Percentiles rank a stretch among this genome's conserved stretches.
phyloP scores from a whole-genome alignment of 352 stramenopile genomes.

The Stephanocyclus meneghinianus region DNA sequence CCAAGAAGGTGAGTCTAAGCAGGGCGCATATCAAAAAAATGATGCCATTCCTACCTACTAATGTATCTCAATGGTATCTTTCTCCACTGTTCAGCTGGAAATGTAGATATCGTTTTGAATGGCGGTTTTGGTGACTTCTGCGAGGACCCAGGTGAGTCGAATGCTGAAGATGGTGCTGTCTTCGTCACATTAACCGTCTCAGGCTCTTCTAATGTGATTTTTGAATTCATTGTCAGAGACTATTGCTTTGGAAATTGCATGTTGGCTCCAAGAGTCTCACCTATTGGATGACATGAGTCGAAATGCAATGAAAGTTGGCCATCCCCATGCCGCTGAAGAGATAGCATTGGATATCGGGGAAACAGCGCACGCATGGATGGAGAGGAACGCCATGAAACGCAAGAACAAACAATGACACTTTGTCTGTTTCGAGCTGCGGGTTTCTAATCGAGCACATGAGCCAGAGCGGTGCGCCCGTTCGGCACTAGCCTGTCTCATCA shows the following conservation, averaged over 20 bases:
- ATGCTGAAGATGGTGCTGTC: too few relatives aligned
- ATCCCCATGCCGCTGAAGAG: slow-evolving; percentile 71
- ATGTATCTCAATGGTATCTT: too few relatives aligned
- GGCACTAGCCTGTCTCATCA: too few relatives aligned
- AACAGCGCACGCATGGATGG: slow-evolving; percentile 55
- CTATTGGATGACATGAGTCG: slow-evolving; percentile 62
- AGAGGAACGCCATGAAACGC: slow-evolving; percentile 38
- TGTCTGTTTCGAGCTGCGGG: background rate
- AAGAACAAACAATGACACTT: slow-evolving; percentile 3
- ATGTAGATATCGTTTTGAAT: slow-evolving; percentile 81
- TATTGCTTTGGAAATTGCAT: slow-evolving; percentile 59
- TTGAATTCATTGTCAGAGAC: slow-evolving; percentile 27
- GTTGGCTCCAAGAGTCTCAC: slow-evolving; percentile 63
- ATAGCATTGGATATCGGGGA: slow-evolving; percentile 74
- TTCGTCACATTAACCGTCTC: too few relatives aligned
- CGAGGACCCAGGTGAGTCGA: slow-evolving; percentile 33
- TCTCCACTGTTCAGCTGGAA: slow-evolving; percentile 47
- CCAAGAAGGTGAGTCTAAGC: slow-evolving; percentile 55
- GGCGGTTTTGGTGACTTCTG: slow-evolving; percentile 67
- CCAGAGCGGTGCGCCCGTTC: too few relatives aligned
- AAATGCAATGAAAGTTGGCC: slow-evolving; percentile 54
- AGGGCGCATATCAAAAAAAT: too few relatives aligned
- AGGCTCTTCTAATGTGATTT: background rate
- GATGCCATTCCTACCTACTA: too few relatives aligned
- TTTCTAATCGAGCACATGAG: too few relatives aligned